Conservation (phyloP, 805 yeast species). For the Cyberlindnera maclurae region DNA sequence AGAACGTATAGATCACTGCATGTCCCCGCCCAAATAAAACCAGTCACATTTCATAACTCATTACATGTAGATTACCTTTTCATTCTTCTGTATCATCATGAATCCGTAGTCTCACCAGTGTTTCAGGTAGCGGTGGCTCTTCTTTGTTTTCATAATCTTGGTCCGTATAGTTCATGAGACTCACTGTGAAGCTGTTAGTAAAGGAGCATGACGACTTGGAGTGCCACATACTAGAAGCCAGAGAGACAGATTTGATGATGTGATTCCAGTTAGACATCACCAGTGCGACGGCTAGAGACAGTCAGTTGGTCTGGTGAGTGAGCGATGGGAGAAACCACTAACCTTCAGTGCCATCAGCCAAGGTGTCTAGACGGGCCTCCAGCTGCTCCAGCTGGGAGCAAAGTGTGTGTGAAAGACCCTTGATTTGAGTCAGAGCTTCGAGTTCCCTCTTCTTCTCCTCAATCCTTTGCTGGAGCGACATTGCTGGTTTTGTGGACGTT, state of each 20-base stretch:
- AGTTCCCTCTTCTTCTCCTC: conserved; percentile 46
- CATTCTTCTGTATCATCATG: conserved; percentile 28
- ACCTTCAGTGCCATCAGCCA: conserved; percentile 45
- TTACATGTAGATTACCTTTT: neutral
- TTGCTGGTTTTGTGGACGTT: neutral
- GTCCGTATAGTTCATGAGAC: conserved; percentile 34
- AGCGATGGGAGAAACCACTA: conserved; percentile 3
- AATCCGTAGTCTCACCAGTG: conserved; percentile 52
- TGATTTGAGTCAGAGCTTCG: conserved; percentile 39
- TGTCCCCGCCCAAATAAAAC: conserved; percentile 4
- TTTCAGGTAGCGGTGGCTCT: conserved; percentile 52
- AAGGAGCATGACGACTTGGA: neutral
- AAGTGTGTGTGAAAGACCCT: conserved; percentile 37
- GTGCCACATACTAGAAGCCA: conserved; percentile 37
- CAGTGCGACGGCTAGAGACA: conserved; percentile 37
- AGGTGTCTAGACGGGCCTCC: conserved; percentile 40
- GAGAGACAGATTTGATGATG: conserved; percentile 50
- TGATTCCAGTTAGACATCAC: conserved; percentile 62
- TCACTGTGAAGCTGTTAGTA: conserved; percentile 18
- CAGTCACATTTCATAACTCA: conserved; percentile 5
- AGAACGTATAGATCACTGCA: conserved; percentile 13
- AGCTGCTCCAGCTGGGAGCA: conserved; percentile 41
- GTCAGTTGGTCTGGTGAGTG: conserved; percentile 7
- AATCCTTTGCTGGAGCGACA: conserved; percentile 26
- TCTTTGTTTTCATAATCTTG: conserved; percentile 25